Percentiles rank a stretch among this genome's conserved stretches.
Conservation (phyloP, 805 yeast species). For the Aciculoconidium aculeatum region DNA sequence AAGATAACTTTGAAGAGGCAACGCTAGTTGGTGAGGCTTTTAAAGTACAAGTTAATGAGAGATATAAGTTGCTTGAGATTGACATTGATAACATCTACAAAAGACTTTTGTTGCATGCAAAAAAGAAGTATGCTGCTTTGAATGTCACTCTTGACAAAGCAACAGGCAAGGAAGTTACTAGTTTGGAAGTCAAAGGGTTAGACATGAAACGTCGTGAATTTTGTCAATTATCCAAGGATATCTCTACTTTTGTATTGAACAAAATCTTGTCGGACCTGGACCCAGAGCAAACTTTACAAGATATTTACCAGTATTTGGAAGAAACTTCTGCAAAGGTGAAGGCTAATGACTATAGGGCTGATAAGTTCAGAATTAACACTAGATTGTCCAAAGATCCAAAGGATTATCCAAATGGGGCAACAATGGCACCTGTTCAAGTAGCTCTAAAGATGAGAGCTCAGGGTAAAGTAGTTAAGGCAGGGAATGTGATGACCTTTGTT, state of each 20-base stretch:
- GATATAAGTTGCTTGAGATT: slow-evolving; percentile 81
- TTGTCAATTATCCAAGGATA: slow-evolving; percentile 87
- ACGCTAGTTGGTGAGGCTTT: slow-evolving; percentile 78
- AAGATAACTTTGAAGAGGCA: slow-evolving; percentile 64
- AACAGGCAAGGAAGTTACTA: slow-evolving; percentile 48
- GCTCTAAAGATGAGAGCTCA: slow-evolving; percentile 75
- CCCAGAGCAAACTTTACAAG: slow-evolving; percentile 67
- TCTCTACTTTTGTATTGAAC: slow-evolving; percentile 68
- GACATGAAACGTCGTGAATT: slow-evolving; percentile 97
- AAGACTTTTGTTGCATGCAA: slow-evolving; percentile 79
- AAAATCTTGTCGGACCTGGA: slow-evolving; percentile 68
- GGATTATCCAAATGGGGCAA: slow-evolving; percentile 74
- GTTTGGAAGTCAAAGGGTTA: slow-evolving; percentile 87
- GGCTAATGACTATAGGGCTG: slow-evolving; percentile 54
- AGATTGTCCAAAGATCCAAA: slow-evolving; percentile 83
- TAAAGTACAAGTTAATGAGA: slow-evolving; percentile 79
- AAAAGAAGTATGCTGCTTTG: slow-evolving; percentile 95
- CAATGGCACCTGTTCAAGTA: slow-evolving; percentile 78
- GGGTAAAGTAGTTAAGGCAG: slow-evolving; percentile 84
- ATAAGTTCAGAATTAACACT: slow-evolving; percentile 76
- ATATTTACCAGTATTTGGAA: slow-evolving; percentile 68
- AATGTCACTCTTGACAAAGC: slow-evolving; percentile 46
- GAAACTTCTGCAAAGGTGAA: slow-evolving; percentile 52
- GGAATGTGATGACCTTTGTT: slow-evolving; percentile 83
- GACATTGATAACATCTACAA: slow-evolving; percentile 93